phyloP scores from a whole-genome alignment of 169 alveolate genomes.

The Besnoitia besnoiti region DNA sequence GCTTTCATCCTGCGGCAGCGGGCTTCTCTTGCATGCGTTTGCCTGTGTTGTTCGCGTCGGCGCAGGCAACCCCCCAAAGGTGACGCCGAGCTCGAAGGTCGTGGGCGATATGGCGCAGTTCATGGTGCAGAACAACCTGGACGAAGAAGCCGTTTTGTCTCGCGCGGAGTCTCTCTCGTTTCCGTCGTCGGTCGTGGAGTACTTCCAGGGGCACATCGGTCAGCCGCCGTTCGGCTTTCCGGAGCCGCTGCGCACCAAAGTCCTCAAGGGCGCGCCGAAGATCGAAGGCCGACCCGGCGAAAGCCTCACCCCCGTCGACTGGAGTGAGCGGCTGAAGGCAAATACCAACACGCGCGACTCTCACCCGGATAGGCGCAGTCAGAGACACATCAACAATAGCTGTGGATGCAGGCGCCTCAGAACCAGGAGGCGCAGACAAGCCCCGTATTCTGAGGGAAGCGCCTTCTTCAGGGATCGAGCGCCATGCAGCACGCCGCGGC shows the following conservation, averaged over 20 bases:
- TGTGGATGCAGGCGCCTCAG: too few species aligned
- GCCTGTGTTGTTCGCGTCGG: too few species aligned
- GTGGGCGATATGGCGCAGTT: constrained; percentile 61
- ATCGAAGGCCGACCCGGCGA: constrained; percentile 43
- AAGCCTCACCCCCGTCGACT: constrained; percentile 21
- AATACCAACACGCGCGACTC: neutral
- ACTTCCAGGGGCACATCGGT: constrained; percentile 51
- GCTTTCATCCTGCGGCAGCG: too few species aligned
- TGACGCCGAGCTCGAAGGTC: constrained; percentile 54
- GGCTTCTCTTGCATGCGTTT: too few species aligned
- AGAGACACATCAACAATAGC: too few species aligned
- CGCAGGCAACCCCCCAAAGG: constrained; percentile 52
- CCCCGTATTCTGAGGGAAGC: too few species aligned
- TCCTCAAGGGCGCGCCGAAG: neutral
- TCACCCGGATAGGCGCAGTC: neutral
- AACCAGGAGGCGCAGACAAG: too few species aligned
- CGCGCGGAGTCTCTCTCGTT: constrained; percentile 38
- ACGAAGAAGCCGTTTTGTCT: neutral
- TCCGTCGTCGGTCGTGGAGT: constrained; percentile 44
- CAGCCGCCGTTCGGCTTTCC: constrained; percentile 65
- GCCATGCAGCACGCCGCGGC: too few species aligned
- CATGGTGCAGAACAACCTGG: constrained; percentile 51
- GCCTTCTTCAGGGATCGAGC: too few species aligned
- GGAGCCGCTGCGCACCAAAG: constrained; percentile 44
- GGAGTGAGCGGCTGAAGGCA: constrained; percentile 30